These are phyloP conservation scores for Pleomassaria siparia DNA, from an alignment of 2,329 filamentous ascomycete species.

Conservation along the genomic window DNA sequence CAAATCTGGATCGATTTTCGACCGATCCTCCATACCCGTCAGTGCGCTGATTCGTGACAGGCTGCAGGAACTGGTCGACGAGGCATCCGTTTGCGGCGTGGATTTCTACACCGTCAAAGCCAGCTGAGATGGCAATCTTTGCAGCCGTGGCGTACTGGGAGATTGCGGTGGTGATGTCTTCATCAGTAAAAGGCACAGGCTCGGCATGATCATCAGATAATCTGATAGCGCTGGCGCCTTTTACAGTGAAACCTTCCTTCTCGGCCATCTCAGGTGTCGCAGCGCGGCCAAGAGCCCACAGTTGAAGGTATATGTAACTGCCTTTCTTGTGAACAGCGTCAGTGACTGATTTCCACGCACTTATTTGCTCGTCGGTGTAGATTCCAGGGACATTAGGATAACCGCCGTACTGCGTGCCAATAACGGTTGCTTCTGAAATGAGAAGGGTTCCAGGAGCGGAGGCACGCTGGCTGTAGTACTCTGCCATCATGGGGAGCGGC, in stretches of 20 bases:
- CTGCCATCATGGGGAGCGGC: constrained; percentile 44
- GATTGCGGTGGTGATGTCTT: constrained; percentile 37
- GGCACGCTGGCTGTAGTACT: constrained; percentile 59
- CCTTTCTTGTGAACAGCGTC: constrained; percentile 65
- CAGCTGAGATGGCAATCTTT: constrained; percentile 49
- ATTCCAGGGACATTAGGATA: constrained; percentile 60
- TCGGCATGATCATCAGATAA: constrained; percentile 46
- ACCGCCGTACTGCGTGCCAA: constrained; percentile 49
- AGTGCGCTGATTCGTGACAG: constrained; percentile 54
- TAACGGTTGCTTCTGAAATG: constrained; percentile 61
- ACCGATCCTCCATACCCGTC: constrained; percentile 52
- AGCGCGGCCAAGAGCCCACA: constrained; percentile 63
- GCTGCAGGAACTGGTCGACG: constrained; percentile 65
- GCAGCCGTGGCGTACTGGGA: constrained; percentile 44
- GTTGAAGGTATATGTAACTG: constrained; percentile 62
- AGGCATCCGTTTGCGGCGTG: constrained; percentile 67
- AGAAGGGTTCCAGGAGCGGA: constrained; percentile 58
- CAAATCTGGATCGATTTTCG: constrained; percentile 54
- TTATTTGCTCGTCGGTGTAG: constrained; percentile 51
- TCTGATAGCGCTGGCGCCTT: constrained; percentile 35
- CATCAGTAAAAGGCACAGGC: constrained; percentile 37
- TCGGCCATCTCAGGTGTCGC: constrained; percentile 45
- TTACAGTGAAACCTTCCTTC: constrained; percentile 37
- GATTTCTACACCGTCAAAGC: constrained; percentile 62
- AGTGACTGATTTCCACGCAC: constrained; percentile 62